Base-by-base conservation (phyloP, 164 flowering plant genomes). In the Amborella trichopoda region DNA sequence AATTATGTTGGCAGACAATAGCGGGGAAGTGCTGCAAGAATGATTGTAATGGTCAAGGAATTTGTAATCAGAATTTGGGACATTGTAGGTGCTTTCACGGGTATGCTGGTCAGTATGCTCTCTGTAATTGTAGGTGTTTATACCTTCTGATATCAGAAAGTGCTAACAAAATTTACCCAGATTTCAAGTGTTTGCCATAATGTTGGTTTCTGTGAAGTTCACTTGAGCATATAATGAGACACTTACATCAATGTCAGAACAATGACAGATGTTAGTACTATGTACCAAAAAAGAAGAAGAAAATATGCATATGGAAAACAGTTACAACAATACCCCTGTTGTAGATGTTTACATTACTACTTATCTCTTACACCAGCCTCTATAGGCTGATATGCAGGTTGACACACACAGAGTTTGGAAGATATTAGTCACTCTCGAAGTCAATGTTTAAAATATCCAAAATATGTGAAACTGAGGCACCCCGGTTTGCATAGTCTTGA, bases 1-100 rank as follows among this genome's bases (percentile, higher is more conserved):
- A 4, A 14, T 13, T 14, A 37, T 37, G 5, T 37, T 60, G 18
- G 28, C 78, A 91, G 96, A 59, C 52, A 55, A 71, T 91, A 18
- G 70, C 87, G 57, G 83, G 87, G 44, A 70, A 56, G 57, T 60
- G 53, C 53, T 91, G 98, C 75, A 69, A 65, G 64, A 70, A 74
- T 50, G 72, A 80, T 40, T 91, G 99, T 52, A 78, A 80, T 59
- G 83, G 86, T 65, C 94, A 76, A 64, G 99, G 99, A 21, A 67
- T 87, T 61, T 91, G 99, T 53, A 91, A 91, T 56, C 68, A 49
- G 50, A 90, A 84, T 63, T 64, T 84, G 51, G 95, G 96, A 52
- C 71, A 76, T 52, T 91, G 99, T 63, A 75, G 86, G 18, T 91
- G 99, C 64, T 91, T 87, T 69, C 99, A 83, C 69, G 99, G 99